phyloP scores from a whole-genome alignment of 2,329 filamentous ascomycete species.

The Chrysoporthe deuterocubensis region DNA sequence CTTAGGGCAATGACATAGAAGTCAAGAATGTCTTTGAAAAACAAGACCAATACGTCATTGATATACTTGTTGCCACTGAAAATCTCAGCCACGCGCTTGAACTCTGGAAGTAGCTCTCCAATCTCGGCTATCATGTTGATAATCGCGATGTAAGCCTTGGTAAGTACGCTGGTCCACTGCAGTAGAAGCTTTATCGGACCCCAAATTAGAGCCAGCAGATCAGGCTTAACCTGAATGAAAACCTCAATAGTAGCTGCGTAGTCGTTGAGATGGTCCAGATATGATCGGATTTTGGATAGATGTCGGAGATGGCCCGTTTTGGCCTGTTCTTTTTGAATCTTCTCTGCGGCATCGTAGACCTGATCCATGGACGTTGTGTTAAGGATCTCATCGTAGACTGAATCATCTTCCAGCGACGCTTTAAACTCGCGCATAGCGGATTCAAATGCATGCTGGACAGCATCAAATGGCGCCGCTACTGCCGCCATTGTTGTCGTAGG shows the following conservation, averaged over 20 bases:
- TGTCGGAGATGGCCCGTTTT: background rate
- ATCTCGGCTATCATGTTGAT: background rate
- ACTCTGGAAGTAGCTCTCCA: background rate
- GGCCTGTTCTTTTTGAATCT: background rate
- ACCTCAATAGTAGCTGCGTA: conserved; percentile 37
- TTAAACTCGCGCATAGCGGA: background rate
- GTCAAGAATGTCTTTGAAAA: conserved; percentile 43
- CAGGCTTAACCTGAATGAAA: conserved; percentile 39
- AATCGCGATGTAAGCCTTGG: background rate
- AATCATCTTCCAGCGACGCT: background rate
- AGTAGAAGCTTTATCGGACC: conserved; percentile 53
- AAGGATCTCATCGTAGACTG: background rate
- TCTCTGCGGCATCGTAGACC: background rate
- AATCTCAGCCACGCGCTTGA: conserved; percentile 18
- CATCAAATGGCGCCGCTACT: background rate
- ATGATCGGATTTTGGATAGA: background rate
- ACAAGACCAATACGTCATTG: conserved; percentile 37
- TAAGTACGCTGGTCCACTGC: conserved; percentile 58
- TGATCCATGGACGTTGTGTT: background rate
- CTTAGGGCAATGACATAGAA: conserved; percentile 39
- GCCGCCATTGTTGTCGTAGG: background rate
- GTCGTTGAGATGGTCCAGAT: conserved; percentile 34
- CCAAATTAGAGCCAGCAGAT: conserved; percentile 43
- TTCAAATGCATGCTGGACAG: background rate
- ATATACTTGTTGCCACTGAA: conserved; percentile 34